These are phyloP conservation scores for Cryptosporidium canis DNA, from an alignment of 169 alveolate species.

Conservation along the genomic window DNA sequence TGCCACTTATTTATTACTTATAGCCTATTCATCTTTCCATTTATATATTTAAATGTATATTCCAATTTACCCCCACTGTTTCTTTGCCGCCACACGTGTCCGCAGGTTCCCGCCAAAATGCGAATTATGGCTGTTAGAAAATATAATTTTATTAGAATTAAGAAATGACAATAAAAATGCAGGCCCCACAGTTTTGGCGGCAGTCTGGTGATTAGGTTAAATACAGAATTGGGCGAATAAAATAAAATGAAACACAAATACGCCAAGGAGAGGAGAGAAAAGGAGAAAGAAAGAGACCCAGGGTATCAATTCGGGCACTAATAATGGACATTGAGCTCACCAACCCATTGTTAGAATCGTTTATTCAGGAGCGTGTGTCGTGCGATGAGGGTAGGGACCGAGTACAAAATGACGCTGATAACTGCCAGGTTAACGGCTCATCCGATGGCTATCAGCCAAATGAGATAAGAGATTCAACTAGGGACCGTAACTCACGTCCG, in stretches of 20 bases:
- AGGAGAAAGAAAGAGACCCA: not conserved
- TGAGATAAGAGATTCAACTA: not conserved
- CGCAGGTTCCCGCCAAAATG: not conserved
- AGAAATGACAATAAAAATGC: conserved; percentile 41
- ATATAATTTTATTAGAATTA: not conserved
- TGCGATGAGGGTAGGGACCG: not conserved
- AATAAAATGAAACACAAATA: not conserved
- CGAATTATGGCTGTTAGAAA: not conserved
- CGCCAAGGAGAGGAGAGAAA: not conserved
- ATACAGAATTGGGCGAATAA: not conserved
- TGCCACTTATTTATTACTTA: not conserved
- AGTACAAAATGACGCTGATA: not conserved
- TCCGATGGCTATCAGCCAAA: not conserved
- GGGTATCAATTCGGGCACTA: not conserved
- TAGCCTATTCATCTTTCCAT: not conserved
- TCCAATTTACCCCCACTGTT: not conserved
- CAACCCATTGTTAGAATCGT: not conserved
- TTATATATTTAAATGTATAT: not conserved
- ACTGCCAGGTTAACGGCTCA: not conserved
- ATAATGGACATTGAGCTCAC: conserved; percentile 6
- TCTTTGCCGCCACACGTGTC: not conserved
- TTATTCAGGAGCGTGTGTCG: not conserved
- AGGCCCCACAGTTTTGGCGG: conserved; percentile 43
- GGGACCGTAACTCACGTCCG: not conserved
- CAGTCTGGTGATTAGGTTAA: conserved; percentile 3